These are phyloP conservation scores for Penicillium dipodomyicola DNA, from an alignment of 495 filamentous ascomycete genomes.

Conservation along the genomic window DNA sequence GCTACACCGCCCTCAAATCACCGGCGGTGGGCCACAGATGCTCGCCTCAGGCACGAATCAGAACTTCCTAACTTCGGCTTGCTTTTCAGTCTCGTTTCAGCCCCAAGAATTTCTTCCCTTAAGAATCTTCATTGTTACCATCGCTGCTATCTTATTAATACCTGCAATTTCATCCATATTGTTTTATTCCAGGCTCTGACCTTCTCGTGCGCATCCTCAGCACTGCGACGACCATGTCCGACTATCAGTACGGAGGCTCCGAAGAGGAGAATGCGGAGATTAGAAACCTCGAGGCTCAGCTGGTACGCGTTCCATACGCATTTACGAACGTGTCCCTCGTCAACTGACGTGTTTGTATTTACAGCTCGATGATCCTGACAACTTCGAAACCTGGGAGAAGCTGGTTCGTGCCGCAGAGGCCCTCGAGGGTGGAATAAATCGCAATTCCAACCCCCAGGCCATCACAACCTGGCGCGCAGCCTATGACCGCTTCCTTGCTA, in stretches of 20 bases:
- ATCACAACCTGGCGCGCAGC: slow-evolving; percentile 78
- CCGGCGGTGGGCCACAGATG: not conserved
- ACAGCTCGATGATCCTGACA: slow-evolving; percentile 74
- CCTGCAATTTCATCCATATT: not conserved
- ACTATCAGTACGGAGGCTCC: slow-evolving; percentile 69
- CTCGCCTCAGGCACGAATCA: slow-evolving; percentile 2
- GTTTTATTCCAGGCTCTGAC: not conserved
- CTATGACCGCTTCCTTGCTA: slow-evolving; percentile 91
- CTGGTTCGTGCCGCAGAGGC: slow-evolving; percentile 77
- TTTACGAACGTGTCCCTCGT: slow-evolving; percentile 1
- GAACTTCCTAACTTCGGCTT: slow-evolving; percentile 18
- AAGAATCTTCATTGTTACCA: slow-evolving; percentile 18
- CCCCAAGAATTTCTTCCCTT: slow-evolving; percentile 9
- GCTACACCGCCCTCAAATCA: not conserved
- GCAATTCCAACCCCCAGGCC: slow-evolving; percentile 93
- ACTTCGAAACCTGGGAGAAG: slow-evolving; percentile 94
- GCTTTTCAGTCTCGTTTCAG: slow-evolving; percentile 19
- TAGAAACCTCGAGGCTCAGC: slow-evolving; percentile 69
- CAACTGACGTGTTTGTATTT: not conserved
- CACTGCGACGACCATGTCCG: slow-evolving; percentile 43
- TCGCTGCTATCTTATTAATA: slow-evolving; percentile 10
- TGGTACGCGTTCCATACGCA: slow-evolving; percentile 52
- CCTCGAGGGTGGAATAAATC: slow-evolving; percentile 89
- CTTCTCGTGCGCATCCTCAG: slow-evolving; percentile 9
- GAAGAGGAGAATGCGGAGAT: slow-evolving; percentile 87